Evolutionary conservation across 2,329 filamentous ascomycete genomes (phyloP), one percentile per base, ranked within the genome.

Genomic region (Beauveria sp.): DNA sequence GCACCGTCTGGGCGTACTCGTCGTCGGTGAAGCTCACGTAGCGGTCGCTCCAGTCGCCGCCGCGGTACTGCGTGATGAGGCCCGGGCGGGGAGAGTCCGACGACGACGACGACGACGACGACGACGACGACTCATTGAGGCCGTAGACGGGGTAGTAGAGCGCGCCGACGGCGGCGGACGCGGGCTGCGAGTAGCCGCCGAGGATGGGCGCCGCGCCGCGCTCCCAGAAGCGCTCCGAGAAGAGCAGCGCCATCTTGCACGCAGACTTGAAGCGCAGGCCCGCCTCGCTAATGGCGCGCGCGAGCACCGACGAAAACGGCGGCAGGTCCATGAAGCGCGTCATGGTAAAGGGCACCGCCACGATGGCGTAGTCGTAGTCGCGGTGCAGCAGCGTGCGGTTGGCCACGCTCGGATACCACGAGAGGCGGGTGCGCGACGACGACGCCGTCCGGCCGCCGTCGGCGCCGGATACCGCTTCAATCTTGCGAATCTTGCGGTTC

Each of bases 61-160:
- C 63, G 46, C 68, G 66, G 63, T 74, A 75, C 0, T 68, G 70
- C 2, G 73, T 69, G 12, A 75, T 68, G 0, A 74, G 70, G 5
- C 71, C 72, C 0, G 72, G 72, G 0, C 72, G 70, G 46, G 46
- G 34, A 16, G 34, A 38, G 5, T 6, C 34, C 34, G 12, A 14
- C 34, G 34, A 14, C 12, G 30, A 34, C 30, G 30, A 34, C 34
- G 34, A 14, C 12, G 30, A 34, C 30, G 30, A 34, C 30, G 28
- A 28, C 28, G 3, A 12, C 10, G 9, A 18, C 0, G 72, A 72
- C 4, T 68, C 69, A 26, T 74, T 74, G 10, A 74, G 66, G 18
- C 72, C 71, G 50, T 69, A 75, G 0, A 70, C 72, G 4, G 73
- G 73, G 51, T 74, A 75, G 60, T 71, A 74, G 8, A 74, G 68